Conservation (phyloP, 345 rosid genomes). For the Brassica carinata region DNA sequence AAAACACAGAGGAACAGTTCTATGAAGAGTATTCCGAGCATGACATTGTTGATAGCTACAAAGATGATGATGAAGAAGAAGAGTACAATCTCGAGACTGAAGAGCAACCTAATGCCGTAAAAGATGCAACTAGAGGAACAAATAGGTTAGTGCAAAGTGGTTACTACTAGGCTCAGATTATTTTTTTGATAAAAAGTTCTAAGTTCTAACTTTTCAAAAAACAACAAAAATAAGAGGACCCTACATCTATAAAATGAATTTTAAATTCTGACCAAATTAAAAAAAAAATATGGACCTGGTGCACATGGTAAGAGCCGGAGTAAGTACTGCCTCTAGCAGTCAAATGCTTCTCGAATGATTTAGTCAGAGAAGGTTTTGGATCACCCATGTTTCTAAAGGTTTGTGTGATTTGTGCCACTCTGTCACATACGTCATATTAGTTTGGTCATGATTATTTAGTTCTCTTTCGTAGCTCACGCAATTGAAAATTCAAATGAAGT, state of each 20-base stretch:
- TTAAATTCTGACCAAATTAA: too few species aligned
- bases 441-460: neutral
- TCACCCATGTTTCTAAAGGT: neutral
- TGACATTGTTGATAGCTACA: conserved; percentile 42
- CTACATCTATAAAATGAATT: too few species aligned
- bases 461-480: neutral
- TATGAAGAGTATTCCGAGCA: conserved; percentile 46
- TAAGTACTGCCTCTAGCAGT: neutral
- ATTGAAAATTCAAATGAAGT: neutral
- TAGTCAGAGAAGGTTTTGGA: neutral
- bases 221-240: too few species aligned
- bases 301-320: too few species aligned
- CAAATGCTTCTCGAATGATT: neutral
- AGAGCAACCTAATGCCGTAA: neutral
- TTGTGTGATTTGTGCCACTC: neutral
- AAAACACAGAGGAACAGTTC: conserved; percentile 42
- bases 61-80: conserved; percentile 3
- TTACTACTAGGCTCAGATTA: neutral
- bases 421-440: neutral
- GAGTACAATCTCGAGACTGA: conserved; percentile 20
- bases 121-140: conserved; percentile 4
- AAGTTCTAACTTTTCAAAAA: too few species aligned
- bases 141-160: neutral
- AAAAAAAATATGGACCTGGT: too few species aligned
- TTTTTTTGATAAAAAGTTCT: too few species aligned